Evolutionary conservation across 2,329 filamentous ascomycete species (phyloP), one percentile per base, ranked within the genome.

Genomic region (Zymoseptoria brevis): DNA sequence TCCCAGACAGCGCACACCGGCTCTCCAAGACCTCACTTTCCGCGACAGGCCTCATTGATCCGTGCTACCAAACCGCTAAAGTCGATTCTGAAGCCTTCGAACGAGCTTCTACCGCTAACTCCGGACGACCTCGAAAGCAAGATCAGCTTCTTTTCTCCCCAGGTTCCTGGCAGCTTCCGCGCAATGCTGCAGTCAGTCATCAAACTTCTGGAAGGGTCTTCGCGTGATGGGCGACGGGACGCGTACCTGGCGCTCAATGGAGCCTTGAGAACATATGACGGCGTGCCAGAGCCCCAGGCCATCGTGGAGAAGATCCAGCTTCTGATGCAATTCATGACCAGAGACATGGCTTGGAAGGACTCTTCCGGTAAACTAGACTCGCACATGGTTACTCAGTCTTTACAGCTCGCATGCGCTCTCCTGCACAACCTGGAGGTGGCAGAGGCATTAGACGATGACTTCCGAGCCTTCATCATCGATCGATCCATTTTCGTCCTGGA

Each of bases 131-230:
- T 74, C 63, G 62, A 69, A 74, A 80, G 67, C 73, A 74, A 62
- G 73, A 64, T 72, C 71, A 72, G 68, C 62, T 69, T 70, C 66
- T 66, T 74, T 73, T 75, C 72, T 62, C 75, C 75, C 60, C 80
- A 77, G 64, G 79, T 76, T 24, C 77, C 79, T 62, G 78, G 81
- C 51, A 86, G 83, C 48, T 85, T 96, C 59, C 81, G 83, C 64
- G 85, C 85, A 67, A 94, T 96, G 87, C 76, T 97, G 64, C 89
- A 96, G 67, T 95, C 90, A 0, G 85, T 90, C 4, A 82, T 90
- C 41, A 87, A 89, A 73, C 88, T 94, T 74, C 81, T 99, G 53
- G 88, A 87, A 45, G 86, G 88, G 21, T 79, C 84, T 29, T 88
- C 91, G 65, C 81, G 87, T 56, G 82, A 85, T 59, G 86, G 84